Conservation (phyloP, 176 grass and related monocot species). For the Echinochloa phyllopogon region DNA sequence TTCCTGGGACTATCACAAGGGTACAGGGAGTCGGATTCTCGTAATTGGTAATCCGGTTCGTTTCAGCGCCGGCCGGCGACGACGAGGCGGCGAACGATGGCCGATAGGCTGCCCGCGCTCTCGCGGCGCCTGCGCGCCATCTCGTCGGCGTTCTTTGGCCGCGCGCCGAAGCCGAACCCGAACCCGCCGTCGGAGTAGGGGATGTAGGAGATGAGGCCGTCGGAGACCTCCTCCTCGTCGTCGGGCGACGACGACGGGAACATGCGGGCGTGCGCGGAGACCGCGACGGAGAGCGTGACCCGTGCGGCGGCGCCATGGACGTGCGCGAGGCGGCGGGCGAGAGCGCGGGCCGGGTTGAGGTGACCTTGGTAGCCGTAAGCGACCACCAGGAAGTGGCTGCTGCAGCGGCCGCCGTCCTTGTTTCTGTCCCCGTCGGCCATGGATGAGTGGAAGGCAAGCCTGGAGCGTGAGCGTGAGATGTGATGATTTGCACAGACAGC, state of each 20-base stretch:
- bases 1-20: too few relatives aligned
- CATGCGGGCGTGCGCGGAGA: constrained; percentile 38
- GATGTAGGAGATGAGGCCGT: constrained; percentile 43
- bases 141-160: background rate
- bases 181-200: constrained; percentile 51
- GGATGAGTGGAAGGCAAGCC: background rate
- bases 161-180: background rate
- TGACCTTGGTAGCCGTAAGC: constrained; percentile 45
- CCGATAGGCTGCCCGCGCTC: background rate
- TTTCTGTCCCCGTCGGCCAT: constrained; percentile 36
- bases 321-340: constrained; percentile 37
- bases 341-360: constrained; percentile 38
- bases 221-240: constrained; percentile 27
- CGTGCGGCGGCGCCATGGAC: constrained; percentile 2
- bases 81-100: background rate
- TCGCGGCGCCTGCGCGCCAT: background rate
- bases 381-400: constrained; percentile 45
- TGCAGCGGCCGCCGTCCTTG: background rate
- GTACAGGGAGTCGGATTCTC: too few relatives aligned
- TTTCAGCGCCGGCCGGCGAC: background rate
- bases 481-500: too few relatives aligned
- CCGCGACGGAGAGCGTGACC: constrained; percentile 42
- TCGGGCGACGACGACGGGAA: constrained; percentile 33
- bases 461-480: too few relatives aligned
- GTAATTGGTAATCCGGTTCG: too few relatives aligned